Evolutionary conservation across 2,329 filamentous ascomycete species (phyloP), one percentile per base, ranked within the genome.

Genomic region (Colletotrichum tabaci): DNA sequence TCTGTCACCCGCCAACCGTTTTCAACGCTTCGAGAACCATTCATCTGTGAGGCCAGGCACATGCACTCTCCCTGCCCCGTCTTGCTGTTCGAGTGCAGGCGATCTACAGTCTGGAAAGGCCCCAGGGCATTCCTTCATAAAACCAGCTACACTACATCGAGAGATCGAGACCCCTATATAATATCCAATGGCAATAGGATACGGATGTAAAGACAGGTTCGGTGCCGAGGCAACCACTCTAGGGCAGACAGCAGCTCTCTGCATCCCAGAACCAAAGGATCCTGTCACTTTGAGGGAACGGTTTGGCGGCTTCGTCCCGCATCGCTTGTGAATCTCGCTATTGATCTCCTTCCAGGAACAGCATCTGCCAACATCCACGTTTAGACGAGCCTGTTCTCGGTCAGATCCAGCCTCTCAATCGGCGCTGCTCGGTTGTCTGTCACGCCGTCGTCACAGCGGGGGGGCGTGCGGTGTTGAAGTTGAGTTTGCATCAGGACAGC

Each of bases 401-500:
- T 44, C 57, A 46, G 23, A 38, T 21, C 18, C 23, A 35, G 64
- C 52, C 46, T 42, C 58, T 67, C 47, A 68, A 53, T 42, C 60
- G 30, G 26, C 42, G 53, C 58, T 60, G 8, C 66, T 72, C 69
- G 65, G 52, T 23, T 55, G 52, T 63, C 47, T 61, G 65, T 64
- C 69, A 69, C 53, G 53, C 44, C 60, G 69, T 61, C 64, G 69
- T 69, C 69, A 69, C 66, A 72, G 69, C 69, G 68, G 66, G 60
- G 35, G 69, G 53, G 69, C 69, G 69, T 72, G 69, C 69, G 58
- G 50, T 26, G 57, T 40, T 55, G 10, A 23, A 56, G 65, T 68
- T 69, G 66, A 69, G 69, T 72, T 72, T 72, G 69, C 60, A 23
- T 72, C 69, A 72, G 69, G 49, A 68, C 49, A 47, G 53, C 60